Evolutionary conservation across 805 yeast species (phyloP).

Genomic region (Candida pini): DNA sequence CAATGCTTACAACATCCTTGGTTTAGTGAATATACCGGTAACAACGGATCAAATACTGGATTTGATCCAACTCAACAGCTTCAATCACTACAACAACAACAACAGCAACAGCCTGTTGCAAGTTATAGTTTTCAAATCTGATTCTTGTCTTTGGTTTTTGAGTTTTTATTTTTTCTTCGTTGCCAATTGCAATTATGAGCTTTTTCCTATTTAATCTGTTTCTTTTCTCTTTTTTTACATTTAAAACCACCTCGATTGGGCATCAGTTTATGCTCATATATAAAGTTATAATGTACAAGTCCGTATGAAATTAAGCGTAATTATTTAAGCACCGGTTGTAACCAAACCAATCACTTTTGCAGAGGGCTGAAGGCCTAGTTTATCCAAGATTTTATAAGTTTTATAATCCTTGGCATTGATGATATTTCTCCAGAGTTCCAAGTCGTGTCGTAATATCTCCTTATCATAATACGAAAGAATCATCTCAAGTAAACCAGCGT

Average conservation of each 20-base stretch:
- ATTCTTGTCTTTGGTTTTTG: background rate
- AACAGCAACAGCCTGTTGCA: conserved; percentile 8
- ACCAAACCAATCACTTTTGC: conserved; percentile 6
- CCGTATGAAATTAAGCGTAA: conserved; percentile 2
- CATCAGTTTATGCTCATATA: no score
- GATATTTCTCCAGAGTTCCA: conserved; percentile 16
- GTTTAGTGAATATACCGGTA: conserved; percentile 65
- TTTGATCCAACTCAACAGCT: conserved; percentile 7
- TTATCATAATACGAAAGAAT: conserved; percentile 1
- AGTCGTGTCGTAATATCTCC: conserved; percentile 9
- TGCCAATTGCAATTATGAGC: background rate
- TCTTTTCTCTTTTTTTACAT: background rate
- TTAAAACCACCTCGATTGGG: no score
- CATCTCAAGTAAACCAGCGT: background rate
- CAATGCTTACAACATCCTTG: conserved; percentile 67
- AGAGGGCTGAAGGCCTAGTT: conserved; percentile 12
- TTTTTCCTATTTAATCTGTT: background rate
- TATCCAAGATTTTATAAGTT: conserved; percentile 9
- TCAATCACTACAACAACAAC: conserved; percentile 6
- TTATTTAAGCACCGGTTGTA: conserved; percentile 1
- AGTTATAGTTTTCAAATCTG: conserved; percentile 5
- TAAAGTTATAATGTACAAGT: background rate
- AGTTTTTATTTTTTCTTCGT: background rate
- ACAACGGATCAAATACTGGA: conserved; percentile 5
- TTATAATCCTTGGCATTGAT: conserved; percentile 11